These are phyloP conservation scores for Mallotus japonicus DNA, from an alignment of 441 rosid species.

Conservation along the genomic window DNA sequence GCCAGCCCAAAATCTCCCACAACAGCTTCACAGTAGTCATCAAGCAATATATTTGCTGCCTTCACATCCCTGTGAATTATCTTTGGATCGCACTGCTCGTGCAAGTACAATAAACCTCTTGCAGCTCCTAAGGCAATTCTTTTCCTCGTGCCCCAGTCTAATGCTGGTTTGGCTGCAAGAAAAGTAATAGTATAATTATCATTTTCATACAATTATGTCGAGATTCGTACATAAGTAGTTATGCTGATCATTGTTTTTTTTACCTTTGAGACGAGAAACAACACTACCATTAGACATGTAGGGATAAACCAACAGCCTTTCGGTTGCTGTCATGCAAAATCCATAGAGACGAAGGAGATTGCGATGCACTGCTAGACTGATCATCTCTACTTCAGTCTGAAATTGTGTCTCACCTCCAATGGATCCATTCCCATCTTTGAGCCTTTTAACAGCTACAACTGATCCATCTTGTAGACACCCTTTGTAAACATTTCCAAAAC, in stretches of 20 bases:
- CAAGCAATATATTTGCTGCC: slow-evolving; percentile 91
- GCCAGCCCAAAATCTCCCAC: slow-evolving; percentile 96
- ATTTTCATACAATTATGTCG: too few species aligned
- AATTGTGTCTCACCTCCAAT: slow-evolving; percentile 82
- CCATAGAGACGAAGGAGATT: slow-evolving; percentile 83
- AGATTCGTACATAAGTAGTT: too few species aligned
- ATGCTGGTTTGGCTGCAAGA: slow-evolving; percentile 60
- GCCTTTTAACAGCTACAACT: slow-evolving; percentile 76
- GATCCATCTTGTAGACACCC: slow-evolving; percentile 79
- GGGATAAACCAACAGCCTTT: slow-evolving; percentile 81
- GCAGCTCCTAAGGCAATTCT: slow-evolving; percentile 86
- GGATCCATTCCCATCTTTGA: slow-evolving; percentile 63
- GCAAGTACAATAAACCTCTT: slow-evolving; percentile 74
- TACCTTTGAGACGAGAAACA: slow-evolving; percentile 87
- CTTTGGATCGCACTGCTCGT: slow-evolving; percentile 85
- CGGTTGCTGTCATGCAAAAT: slow-evolving; percentile 73
- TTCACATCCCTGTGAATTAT: slow-evolving; percentile 92
- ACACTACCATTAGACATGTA: slow-evolving; percentile 98
- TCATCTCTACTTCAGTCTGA: slow-evolving; percentile 90
- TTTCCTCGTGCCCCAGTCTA: slow-evolving; percentile 91
- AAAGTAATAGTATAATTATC: neutral
- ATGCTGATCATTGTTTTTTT: slow-evolving; percentile 3
- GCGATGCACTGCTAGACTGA: slow-evolving; percentile 86
- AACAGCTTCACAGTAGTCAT: slow-evolving; percentile 76
- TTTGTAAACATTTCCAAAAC: slow-evolving; percentile 88